Conservation (phyloP, 495 filamentous ascomycete genomes). For the Penicillium canariense region DNA sequence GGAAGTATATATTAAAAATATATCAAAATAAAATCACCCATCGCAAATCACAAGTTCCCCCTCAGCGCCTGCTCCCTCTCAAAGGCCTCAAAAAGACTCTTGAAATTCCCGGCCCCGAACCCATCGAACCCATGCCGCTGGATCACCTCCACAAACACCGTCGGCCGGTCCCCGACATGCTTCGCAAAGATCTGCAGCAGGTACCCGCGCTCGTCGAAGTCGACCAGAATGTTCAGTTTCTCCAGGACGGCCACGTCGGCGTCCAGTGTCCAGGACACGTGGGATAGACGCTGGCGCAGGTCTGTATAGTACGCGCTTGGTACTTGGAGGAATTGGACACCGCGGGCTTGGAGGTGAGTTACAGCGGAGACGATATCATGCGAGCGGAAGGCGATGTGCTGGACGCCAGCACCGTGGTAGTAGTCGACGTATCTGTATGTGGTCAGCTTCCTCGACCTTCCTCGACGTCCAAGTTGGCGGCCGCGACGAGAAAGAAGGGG, state of each 20-base stretch:
- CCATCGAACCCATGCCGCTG: slow-evolving; percentile 76
- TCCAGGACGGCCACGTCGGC: slow-evolving; percentile 68
- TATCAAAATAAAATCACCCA: background rate
- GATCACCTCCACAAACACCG: slow-evolving; percentile 85
- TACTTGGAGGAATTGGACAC: slow-evolving; percentile 76
- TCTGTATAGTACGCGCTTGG: slow-evolving; percentile 69
- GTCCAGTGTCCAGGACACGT: slow-evolving; percentile 43
- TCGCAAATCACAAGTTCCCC: slow-evolving; percentile 20
- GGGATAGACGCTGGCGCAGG: slow-evolving; percentile 57
- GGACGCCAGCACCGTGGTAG: slow-evolving; percentile 73
- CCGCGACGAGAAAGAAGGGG: background rate
- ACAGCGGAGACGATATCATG: slow-evolving; percentile 66
- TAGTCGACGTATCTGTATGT: slow-evolving; percentile 58
- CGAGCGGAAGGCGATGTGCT: slow-evolving; percentile 81
- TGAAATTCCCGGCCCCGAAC: slow-evolving; percentile 86
- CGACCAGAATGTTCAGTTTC: slow-evolving; percentile 72
- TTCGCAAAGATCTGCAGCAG: slow-evolving; percentile 79
- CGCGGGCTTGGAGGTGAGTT: slow-evolving; percentile 58
- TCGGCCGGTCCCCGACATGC: slow-evolving; percentile 79
- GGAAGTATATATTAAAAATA: background rate
- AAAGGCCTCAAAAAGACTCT: slow-evolving; percentile 81
- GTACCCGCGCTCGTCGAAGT: slow-evolving; percentile 82
- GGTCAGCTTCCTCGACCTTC: background rate
- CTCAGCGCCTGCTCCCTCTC: slow-evolving; percentile 69
- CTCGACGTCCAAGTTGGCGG: background rate